Base-by-base conservation (phyloP, 306 rosid genomes). In the Glycine tomentella region DNA sequence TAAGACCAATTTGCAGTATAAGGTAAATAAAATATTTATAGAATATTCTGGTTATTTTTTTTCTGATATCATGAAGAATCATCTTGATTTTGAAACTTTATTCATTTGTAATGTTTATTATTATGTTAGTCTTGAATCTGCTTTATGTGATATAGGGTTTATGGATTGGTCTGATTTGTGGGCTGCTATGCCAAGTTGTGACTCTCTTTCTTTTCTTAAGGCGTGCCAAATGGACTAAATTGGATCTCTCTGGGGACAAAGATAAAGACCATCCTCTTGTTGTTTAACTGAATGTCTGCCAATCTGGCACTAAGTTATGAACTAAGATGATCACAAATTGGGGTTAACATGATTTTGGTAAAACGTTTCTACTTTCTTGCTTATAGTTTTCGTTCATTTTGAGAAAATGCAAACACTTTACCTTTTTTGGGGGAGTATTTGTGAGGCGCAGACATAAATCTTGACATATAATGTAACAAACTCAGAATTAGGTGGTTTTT, bases 161-260 rank as follows among this genome's bases (percentile, higher is more conserved):
- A 80, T 94, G 98, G 97, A 89, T 92, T 53, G 97, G 94, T 61
- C 62, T 92, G 65, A 91, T 86, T 8, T 90, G 92, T 44, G 97
- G 96, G 44, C 48, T 94, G 62, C 57, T 78, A 13, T 86, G 88
- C 73, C 98, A 92, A 86, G 72, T 84, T 2, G 77, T 38, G 42
- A 14, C 96, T 7, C 94, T 92, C 5, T 42, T 88, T 75, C 0
- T 87, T 42, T 53, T 92, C 11, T 86, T 83, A 45, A 50, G 71
- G 62, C 82, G 72, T 34, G 70, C 76, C 62, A 82, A 88, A 62
- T 89, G 96, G 98, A 77, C 78, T 9, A 83, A 83, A 80, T 76
- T 89, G 8, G 40, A 84, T 36, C 61, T 79, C n/a, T 7, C 83
- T 0, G 62, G 58, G n/a, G 56, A 75, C 48, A 57, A 38, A 50